A percentile compares a stretch with the other conserved stretches of the same genome.
These are phyloP conservation scores for Moesziomyces antarcticus DNA, from an alignment of 1,284 basidiomycete genomes.

Conservation along the genomic window DNA sequence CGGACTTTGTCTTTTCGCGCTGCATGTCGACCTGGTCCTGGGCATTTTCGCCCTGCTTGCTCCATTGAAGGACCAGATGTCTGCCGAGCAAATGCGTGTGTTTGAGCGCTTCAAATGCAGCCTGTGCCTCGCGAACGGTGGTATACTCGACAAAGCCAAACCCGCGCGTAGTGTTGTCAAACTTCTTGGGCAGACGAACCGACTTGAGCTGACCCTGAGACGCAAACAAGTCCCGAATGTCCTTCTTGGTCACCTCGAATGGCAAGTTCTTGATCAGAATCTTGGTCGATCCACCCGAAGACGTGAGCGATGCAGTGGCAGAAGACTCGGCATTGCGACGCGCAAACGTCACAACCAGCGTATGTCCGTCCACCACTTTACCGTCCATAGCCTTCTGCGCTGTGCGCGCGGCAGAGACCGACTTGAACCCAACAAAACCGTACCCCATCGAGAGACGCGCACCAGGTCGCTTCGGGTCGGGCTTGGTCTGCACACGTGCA, in stretches of 20 bases:
- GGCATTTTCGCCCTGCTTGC: slow-evolving; percentile 69
- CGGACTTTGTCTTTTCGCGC: slow-evolving; percentile 44
- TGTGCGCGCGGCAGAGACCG: slow-evolving; percentile 77
- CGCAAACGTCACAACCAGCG: slow-evolving; percentile 85
- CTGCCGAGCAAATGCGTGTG: slow-evolving; percentile 96
- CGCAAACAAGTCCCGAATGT: slow-evolving; percentile 79
- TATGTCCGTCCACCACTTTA: slow-evolving; percentile 87
- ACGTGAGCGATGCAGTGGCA: slow-evolving; percentile 71
- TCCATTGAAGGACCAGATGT: slow-evolving; percentile 94
- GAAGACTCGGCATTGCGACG: slow-evolving; percentile 80
- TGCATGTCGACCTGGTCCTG: slow-evolving; percentile 46
- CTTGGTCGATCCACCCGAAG: slow-evolving; percentile 72
- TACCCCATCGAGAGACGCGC: slow-evolving; percentile 86
- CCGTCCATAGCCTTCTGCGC: slow-evolving; percentile 85
- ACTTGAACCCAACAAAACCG: slow-evolving; percentile 92
- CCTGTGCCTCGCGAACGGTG: slow-evolving; percentile 58
- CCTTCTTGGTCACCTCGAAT: slow-evolving; percentile 94
- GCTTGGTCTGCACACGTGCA: slow-evolving; percentile 89
- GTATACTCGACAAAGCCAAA: slow-evolving; percentile 89
- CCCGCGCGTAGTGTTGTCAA: slow-evolving; percentile 75
- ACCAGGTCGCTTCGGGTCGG: slow-evolving; percentile 73
- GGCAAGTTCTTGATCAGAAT: slow-evolving; percentile 96
- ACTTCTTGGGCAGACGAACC: slow-evolving; percentile 75
- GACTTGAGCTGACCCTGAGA: slow-evolving; percentile 81
- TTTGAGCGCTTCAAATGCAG: slow-evolving; percentile 71